Evolutionary conservation across 2,329 filamentous ascomycete genomes (phyloP).

Genomic region (Neopestalotiopsis clavispora): DNA sequence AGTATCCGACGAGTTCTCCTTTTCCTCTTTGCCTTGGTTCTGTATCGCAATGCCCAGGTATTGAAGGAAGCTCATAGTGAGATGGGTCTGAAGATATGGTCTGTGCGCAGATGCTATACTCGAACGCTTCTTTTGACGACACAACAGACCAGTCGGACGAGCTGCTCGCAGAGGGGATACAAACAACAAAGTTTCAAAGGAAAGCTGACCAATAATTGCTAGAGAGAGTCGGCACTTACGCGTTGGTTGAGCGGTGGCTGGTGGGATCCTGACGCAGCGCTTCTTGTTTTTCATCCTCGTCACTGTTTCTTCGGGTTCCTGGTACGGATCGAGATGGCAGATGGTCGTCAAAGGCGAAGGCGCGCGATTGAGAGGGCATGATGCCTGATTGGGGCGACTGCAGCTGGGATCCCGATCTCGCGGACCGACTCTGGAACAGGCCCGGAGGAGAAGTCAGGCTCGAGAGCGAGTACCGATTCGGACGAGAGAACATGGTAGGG

Average conservation of each 20-base stretch:
- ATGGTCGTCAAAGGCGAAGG: constrained; percentile 65
- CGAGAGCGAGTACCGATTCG: constrained; percentile 87
- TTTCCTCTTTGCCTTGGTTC: neutral
- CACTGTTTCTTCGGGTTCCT: constrained; percentile 85
- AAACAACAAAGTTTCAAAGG: neutral
- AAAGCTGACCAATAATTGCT: constrained; percentile 12
- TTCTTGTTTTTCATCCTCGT: constrained; percentile 86
- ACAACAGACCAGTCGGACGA: constrained; percentile 10
- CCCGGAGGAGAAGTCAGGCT: constrained; percentile 84
- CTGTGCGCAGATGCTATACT: constrained; percentile 11
- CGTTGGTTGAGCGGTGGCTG: constrained; percentile 74
- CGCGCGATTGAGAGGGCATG: constrained; percentile 45
- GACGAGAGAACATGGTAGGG: constrained; percentile 78
- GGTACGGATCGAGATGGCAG: constrained; percentile 86
- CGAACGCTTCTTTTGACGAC: neutral
- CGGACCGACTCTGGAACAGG: constrained; percentile 69
- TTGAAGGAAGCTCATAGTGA: neutral
- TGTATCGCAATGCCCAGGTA: neutral
- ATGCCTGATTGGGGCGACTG: constrained; percentile 75
- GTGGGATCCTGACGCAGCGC: constrained; percentile 72
- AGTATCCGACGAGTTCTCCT: too few relatives aligned
- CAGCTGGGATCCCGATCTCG: constrained; percentile 78
- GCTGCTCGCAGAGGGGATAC: neutral
- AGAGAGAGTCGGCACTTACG: constrained; percentile 65
- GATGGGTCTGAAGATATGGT: neutral